Percentiles rank a stretch among this genome's conserved stretches.
Evolutionary conservation across 148 eudicot species (phyloP).

Genomic region (Cornus controversa): DNA sequence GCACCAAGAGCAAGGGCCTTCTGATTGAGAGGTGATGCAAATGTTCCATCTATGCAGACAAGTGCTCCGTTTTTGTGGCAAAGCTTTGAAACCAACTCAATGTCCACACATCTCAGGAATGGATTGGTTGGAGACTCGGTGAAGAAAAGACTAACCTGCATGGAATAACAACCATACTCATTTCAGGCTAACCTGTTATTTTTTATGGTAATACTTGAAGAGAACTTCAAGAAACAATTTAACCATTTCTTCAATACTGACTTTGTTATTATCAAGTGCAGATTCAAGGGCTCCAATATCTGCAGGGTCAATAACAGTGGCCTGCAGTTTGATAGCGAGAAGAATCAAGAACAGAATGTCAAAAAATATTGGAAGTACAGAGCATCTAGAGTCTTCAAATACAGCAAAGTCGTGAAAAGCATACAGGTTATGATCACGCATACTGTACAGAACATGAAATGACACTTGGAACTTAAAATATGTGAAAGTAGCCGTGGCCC

Average conservation of each 20-base stretch:
- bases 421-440: background rate
- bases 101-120: slow-evolving; percentile 89
- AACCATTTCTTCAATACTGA: slow-evolving; percentile 26
- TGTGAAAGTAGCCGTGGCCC: background rate
- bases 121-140: slow-evolving; percentile 97
- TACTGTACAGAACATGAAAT: background rate
- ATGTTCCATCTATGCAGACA: slow-evolving; percentile 88
- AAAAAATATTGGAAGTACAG: background rate
- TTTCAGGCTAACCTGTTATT: background rate
- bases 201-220: background rate
- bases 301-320: slow-evolving; percentile 87
- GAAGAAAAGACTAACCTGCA: slow-evolving; percentile 69
- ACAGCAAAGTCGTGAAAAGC: background rate
- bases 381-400: background rate
- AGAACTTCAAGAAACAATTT: background rate
- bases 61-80: slow-evolving; percentile 85
- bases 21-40: slow-evolving; percentile 93
- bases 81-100: slow-evolving; percentile 77
- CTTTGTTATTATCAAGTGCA: slow-evolving; percentile 66
- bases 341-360: background rate
- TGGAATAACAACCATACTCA: background rate
- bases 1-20: slow-evolving; percentile 90
- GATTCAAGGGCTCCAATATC: slow-evolving; percentile 66
- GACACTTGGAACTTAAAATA: background rate
- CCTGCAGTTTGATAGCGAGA: slow-evolving; percentile 37